phyloP scores from a whole-genome alignment of 2,329 filamentous ascomycete genomes.

The Hirsutella rhossiliensis region DNA sequence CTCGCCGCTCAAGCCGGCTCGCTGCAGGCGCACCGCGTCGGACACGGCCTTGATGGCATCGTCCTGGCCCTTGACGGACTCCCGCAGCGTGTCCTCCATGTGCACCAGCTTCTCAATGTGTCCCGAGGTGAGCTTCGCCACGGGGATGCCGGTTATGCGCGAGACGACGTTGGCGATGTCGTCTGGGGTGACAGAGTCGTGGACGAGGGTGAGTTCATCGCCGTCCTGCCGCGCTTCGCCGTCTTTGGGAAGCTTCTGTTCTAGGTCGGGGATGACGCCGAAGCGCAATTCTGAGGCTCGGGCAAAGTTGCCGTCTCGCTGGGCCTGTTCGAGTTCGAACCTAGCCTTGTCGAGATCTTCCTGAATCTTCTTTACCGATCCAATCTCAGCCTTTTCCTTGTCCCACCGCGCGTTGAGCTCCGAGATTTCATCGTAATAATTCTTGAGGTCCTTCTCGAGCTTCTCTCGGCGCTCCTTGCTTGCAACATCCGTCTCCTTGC shows the following conservation, averaged over 20 bases:
- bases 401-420: conserved; percentile 77
- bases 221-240: conserved; percentile 30
- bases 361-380: conserved; percentile 76
- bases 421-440: conserved; percentile 65
- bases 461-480: conserved; percentile 82
- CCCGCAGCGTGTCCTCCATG: conserved; percentile 82
- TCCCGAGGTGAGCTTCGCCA: conserved; percentile 82
- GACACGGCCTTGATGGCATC: conserved; percentile 85
- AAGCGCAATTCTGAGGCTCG: conserved; percentile 87
- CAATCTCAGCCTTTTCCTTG: conserved; percentile 74
- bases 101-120: conserved; percentile 90
- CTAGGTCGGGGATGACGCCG: conserved; percentile 69
- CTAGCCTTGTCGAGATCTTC: conserved; percentile 78
- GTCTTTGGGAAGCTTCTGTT: conserved; percentile 70
- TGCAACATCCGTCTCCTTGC: conserved; percentile 85
- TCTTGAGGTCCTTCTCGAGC: conserved; percentile 64
- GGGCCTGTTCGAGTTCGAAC: conserved; percentile 76
- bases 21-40: conserved; percentile 86
- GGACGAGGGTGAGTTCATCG: conserved; percentile 52
- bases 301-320: conserved; percentile 78
- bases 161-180: conserved; percentile 92
- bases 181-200: conserved; percentile 89
- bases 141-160: conserved; percentile 81
- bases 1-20: conserved; percentile 82
- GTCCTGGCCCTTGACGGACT: conserved; percentile 84